Conservation (phyloP, 148 eudicot species). For the Vaccinium darrowii region DNA sequence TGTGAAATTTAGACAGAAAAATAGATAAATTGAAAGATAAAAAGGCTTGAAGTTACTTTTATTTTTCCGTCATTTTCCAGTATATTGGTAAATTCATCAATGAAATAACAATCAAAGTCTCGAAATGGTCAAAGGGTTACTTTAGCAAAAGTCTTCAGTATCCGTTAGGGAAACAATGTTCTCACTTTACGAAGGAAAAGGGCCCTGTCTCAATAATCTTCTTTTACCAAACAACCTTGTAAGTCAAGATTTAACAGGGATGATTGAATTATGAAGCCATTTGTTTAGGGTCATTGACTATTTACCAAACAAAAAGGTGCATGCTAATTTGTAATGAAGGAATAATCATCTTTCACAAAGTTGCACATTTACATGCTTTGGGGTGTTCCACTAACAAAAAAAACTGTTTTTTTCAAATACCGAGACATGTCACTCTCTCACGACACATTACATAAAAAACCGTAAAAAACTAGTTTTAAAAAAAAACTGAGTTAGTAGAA, state of each 20-base stretch:
- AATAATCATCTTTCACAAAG: slow-evolving; percentile 26
- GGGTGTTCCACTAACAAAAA: too few species aligned
- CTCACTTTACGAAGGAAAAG: too few species aligned
- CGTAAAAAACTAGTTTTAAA: too few species aligned
- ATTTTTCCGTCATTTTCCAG: neutral
- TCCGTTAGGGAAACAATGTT: neutral
- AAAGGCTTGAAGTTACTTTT: neutral
- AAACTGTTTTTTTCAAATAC: too few species aligned
- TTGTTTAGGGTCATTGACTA: neutral
- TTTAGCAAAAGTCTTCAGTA: neutral
- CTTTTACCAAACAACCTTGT: neutral
- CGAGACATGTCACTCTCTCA: too few species aligned
- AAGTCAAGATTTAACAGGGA: neutral
- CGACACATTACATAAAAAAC: too few species aligned
- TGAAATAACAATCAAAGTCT: neutral
- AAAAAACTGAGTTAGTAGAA: too few species aligned
- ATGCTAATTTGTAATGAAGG: slow-evolving; percentile 32
- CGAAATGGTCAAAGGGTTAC: neutral
- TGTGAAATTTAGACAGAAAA: neutral
- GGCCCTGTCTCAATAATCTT: neutral
- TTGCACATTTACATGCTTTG: neutral
- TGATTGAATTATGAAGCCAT: neutral
- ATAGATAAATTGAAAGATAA: neutral
- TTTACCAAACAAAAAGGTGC: slow-evolving; percentile 19
- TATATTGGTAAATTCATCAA: neutral